Base-by-base conservation (phyloP, 2,329 filamentous ascomycete species). In the Chaetomiaceae sp. region DNA sequence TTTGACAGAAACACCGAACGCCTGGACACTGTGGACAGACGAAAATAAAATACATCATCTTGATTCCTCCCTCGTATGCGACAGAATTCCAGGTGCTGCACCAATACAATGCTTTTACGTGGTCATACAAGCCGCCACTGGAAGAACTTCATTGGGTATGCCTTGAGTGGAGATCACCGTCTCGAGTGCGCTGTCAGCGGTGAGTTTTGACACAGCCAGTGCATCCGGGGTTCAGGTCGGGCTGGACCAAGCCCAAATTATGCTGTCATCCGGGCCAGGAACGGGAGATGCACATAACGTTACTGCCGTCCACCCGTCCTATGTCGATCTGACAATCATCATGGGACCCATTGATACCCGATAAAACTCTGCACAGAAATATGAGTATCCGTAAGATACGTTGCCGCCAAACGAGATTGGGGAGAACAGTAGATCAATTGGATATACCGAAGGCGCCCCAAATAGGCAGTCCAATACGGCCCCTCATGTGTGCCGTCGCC, bases 81-180 rank as follows among this genome's bases (percentile, higher is more conserved):
- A 14, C 2, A 16, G 33, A 13, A 13, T 13, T 14, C 13, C 16
- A n/a, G 2, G 13, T 33, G 34, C n/a, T 29, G 43, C 43, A 32
- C 49, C 45, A 56, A 53, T 50, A 20, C 41, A 42, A 20, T 21
- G 44, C 34, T 10, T 2, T 14, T 46, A 56, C 54, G 49, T 49
- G 49, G 45, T 34, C 45, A 27, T n/a, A 6, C 4, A 18, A 18
- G 1, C n/a, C 6, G 10, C 14, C 8, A 13, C 20, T 27, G 21
- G 29, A n/a, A n/a, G 3, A n/a, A 11, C 38, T 41, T 42, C 16
- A 41, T 46, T 33, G 25, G 38, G 11, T 29, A 27, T 27, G 29
- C 36, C 3, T 8, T 6, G 9, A 18, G 20, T 13, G 36, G 3
- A 38, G 9, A 21, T 38, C 9, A 25, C 13, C 16, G 3, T 20